Conservation (phyloP, 2,329 filamentous ascomycete species). For the Xylogone sp. region DNA sequence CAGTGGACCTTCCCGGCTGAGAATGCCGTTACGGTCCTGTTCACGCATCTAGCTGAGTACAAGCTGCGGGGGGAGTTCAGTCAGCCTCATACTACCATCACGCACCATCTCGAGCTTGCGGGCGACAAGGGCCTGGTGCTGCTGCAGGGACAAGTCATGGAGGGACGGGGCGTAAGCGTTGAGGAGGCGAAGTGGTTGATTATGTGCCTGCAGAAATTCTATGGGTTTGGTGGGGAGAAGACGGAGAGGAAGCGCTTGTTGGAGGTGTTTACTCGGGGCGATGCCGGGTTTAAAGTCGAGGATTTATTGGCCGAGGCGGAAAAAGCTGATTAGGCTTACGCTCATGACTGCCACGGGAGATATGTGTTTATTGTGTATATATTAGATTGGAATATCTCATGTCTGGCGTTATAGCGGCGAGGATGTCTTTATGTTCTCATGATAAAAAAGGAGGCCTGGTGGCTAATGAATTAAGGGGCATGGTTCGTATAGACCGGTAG, state of each 20-base stretch:
- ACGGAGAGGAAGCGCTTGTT: slow-evolving; percentile 65
- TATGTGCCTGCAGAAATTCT: slow-evolving; percentile 93
- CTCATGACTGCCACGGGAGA: too few species aligned
- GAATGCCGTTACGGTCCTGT: slow-evolving; percentile 72
- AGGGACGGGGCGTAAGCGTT: slow-evolving; percentile 70
- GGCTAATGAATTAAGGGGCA: too few species aligned
- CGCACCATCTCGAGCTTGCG: slow-evolving; percentile 81
- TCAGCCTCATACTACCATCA: slow-evolving; percentile 88
- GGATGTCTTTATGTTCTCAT: too few species aligned
- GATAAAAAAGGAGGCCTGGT: too few species aligned
- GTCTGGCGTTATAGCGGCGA: too few species aligned
- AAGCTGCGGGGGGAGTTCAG: slow-evolving; percentile 88
- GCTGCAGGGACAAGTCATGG: slow-evolving; percentile 77
- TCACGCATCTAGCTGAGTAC: slow-evolving; percentile 91
- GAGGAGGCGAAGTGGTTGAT: slow-evolving; percentile 87
- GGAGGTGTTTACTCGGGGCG: slow-evolving; percentile 77
- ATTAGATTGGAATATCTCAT: too few species aligned
- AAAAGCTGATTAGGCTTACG: slow-evolving; percentile 58
- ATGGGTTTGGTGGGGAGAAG: slow-evolving; percentile 59
- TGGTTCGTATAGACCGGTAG: too few species aligned
- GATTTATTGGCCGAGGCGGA: slow-evolving; percentile 86
- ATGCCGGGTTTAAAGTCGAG: slow-evolving; percentile 76
- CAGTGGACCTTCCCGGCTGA: slow-evolving; percentile 89
- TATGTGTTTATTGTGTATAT: too few species aligned
- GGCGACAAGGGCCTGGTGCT: slow-evolving; percentile 74